Base-by-base conservation (phyloP, 2,329 filamentous ascomycete genomes). In the Alternaria metachromatica region DNA sequence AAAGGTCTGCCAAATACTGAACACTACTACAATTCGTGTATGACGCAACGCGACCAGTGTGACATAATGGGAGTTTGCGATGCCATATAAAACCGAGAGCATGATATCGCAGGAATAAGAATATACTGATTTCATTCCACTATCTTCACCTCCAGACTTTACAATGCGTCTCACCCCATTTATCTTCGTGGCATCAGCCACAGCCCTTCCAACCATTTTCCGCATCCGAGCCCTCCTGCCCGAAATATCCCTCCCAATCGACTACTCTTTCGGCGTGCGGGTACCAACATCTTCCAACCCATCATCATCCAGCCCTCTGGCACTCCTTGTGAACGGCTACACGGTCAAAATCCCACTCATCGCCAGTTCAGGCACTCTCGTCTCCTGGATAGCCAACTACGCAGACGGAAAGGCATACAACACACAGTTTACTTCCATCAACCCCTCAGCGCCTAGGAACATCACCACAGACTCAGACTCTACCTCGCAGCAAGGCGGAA, bases 321-420 rank as follows among this genome's bases (percentile, higher is more conserved):
- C 53, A 11, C 43, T 48, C 1, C 43, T 56, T n/a, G 20, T 55
- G n/a, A 28, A 20, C 37, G 54, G 54, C 0, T 56, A 46, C 33
- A n/a, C 20, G 2, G 43, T 56, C 13, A 26, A 44, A 12, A n/a
- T 57, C 15, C 55, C 55, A 13, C 12, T 57, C 9, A 15, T 45
- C 18, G 43, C 55, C 10, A 20, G 33, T 8, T 48, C 55, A 15
- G 55, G 55, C 1, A 28, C 20, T n/a, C 43, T 57, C 18, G 44
- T 57, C 18, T 57, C 55, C 0, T 57, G 55, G 55, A 45, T 57
- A 30, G 55, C 43, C 46, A 57, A 57, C 43, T 57, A 57, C 13
- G 44, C 26, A 20, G 21, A 48, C 44, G 44, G 55, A 15, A 48
- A 33, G 20, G 7, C 44, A 9, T 57, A 57, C 44, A 57, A 57